These are phyloP conservation scores for Dicorynia guianensis DNA, from an alignment of 306 rosid genomes.

Conservation along the genomic window DNA sequence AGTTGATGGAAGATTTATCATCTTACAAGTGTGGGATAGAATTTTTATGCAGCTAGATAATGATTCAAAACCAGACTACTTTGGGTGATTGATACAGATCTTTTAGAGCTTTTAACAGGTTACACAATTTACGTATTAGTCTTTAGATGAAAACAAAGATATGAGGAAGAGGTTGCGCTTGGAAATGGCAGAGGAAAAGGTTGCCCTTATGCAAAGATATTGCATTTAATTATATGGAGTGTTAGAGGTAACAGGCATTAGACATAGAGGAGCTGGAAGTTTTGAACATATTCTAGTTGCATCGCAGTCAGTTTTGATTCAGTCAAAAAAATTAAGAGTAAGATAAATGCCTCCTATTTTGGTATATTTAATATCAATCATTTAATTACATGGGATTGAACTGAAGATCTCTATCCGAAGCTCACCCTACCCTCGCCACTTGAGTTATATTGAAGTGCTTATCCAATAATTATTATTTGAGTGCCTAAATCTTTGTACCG, in stretches of 20 bases:
- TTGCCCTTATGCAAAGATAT: constrained; percentile 30
- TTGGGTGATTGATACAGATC: constrained; percentile 33
- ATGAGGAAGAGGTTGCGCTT: constrained; percentile 27
- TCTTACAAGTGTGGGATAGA: constrained; percentile 22
- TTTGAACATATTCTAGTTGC: constrained; percentile 33
- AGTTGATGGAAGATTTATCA: not conserved
- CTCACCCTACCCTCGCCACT: not conserved
- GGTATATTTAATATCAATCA: not conserved
- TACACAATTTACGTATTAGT: constrained; percentile 14
- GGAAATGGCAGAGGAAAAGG: constrained; percentile 29
- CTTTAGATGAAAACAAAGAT: constrained; percentile 40
- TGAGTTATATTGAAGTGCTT: constrained; percentile 23
- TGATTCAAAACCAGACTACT: constrained; percentile 23
- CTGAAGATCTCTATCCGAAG: constrained; percentile 6
- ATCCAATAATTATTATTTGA: not conserved
- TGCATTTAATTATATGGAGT: constrained; percentile 27
- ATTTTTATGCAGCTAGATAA: constrained; percentile 31
- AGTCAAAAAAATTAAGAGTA: constrained; percentile 31
- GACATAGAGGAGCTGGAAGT: constrained; percentile 15
- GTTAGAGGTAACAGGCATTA: constrained; percentile 27
- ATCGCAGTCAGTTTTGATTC: constrained; percentile 23
- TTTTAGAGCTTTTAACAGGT: constrained; percentile 40
- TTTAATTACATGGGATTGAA: not conserved
- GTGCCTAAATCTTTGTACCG: not conserved
- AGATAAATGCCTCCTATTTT: constrained; percentile 28